A percentile compares a stretch with the other conserved stretches of the same genome.
These are phyloP conservation scores for Aegilops bicornis DNA, from an alignment of 176 grass and related monocot species.

Conservation along the genomic window DNA sequence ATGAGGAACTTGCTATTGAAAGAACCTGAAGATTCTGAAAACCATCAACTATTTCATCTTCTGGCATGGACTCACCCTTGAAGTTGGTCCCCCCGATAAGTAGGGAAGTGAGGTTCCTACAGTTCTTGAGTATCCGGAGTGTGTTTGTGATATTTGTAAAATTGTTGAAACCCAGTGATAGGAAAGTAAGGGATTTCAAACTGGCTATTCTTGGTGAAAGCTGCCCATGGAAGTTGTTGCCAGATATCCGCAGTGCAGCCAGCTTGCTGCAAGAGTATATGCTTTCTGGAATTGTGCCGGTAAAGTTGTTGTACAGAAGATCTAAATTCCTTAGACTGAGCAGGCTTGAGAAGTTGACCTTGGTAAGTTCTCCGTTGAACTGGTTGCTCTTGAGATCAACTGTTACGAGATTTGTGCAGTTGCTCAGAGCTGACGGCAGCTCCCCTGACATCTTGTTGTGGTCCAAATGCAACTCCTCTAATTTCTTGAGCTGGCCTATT, in stretches of 20 bases:
- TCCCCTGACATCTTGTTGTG: constrained; percentile 38
- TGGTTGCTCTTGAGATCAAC: constrained; percentile 42
- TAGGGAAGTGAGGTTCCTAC: constrained; percentile 34
- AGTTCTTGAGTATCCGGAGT: constrained; percentile 32
- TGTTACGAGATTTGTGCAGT: constrained; percentile 35
- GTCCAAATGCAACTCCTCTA: constrained; percentile 34
- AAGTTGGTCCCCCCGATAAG: constrained; percentile 35
- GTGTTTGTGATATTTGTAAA: constrained; percentile 45
- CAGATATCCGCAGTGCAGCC: constrained; percentile 40
- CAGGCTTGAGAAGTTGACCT: constrained; percentile 49
- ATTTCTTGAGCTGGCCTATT: constrained; percentile 29
- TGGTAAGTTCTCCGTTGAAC: constrained; percentile 28
- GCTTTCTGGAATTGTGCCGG: constrained; percentile 44
- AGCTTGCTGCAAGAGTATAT: constrained; percentile 49
- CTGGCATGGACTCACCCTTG: constrained; percentile 26
- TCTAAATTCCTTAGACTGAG: constrained; percentile 38
- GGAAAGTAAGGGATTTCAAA: constrained; percentile 32
- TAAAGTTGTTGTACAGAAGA: constrained; percentile 37
- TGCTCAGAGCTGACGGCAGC: constrained; percentile 37
- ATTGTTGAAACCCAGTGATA: constrained; percentile 31
- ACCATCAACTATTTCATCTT: constrained; percentile 25
- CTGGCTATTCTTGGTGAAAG: constrained; percentile 34
- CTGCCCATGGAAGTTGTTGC: constrained; percentile 17
- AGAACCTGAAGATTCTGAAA: constrained; percentile 58
- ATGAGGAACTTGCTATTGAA: constrained; percentile 15